Evolutionary conservation across 805 yeast genomes (phyloP).

Genomic region (Deakozyma indianensis): DNA sequence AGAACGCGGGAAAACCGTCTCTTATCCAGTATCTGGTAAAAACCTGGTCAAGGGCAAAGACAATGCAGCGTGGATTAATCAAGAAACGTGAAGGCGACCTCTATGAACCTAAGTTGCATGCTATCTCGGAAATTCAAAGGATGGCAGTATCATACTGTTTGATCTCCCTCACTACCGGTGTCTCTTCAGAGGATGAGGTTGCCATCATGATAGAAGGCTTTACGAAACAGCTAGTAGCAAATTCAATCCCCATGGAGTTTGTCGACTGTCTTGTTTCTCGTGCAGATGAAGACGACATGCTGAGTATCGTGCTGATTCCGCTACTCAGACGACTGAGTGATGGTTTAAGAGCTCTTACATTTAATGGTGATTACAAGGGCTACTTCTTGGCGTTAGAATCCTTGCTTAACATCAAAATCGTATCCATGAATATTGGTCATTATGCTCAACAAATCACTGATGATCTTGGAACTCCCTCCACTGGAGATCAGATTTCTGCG

Average conservation of each 20-base stretch:
- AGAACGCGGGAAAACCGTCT: constrained; percentile 7
- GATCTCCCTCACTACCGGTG: constrained; percentile 11
- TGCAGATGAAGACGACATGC: constrained; percentile 41
- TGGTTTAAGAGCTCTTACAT: constrained; percentile 21
- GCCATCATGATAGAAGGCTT: constrained; percentile 7
- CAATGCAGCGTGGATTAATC: constrained; percentile 26
- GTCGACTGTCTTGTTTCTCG: constrained; percentile 41
- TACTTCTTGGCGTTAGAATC: constrained; percentile 41
- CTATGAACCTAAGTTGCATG: constrained; percentile 22
- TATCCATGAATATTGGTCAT: constrained; percentile 46
- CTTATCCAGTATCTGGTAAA: constrained; percentile 35
- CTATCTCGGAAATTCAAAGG: constrained; percentile 29
- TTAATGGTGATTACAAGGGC: constrained; percentile 32
- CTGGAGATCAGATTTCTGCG: constrained; percentile 42
- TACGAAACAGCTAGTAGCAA: constrained; percentile 5
- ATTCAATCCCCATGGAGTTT: constrained; percentile 26
- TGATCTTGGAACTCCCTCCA: constrained; percentile 18
- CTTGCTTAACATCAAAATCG: constrained; percentile 42
- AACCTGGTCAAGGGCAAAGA: constrained; percentile 29
- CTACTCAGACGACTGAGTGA: constrained; percentile 28
- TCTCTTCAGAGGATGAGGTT: constrained; percentile 5
- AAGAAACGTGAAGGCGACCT: constrained; percentile 24
- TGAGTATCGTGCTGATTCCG: constrained; percentile 43
- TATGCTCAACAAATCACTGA: constrained; percentile 38
- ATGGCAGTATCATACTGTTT: constrained; percentile 34